Evolutionary conservation across 441 rosid genomes (phyloP), one percentile per base, ranked within the genome.

Genomic region (Populus hybrid): DNA sequence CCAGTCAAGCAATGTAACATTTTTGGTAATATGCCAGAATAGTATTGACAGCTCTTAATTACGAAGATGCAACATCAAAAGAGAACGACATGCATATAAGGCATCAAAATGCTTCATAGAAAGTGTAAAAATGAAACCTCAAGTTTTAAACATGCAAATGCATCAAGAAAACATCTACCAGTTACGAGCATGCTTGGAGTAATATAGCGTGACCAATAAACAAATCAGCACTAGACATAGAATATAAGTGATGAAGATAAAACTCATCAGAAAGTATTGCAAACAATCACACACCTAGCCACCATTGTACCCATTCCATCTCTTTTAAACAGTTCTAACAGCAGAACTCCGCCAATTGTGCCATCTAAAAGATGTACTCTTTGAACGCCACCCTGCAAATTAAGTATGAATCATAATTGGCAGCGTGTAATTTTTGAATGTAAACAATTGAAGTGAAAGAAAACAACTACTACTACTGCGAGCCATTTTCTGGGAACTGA

Each of bases 301-400:
- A 95, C 98, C 99, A 95, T 95, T 64, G 99, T 95, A 77, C 99
- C 99, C 93, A 93, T 88, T 68, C 99, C 99, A 81, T 95, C 99
- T 86, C 99, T 90, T 86, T 94, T 93, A 77, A 95, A 94, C 75
- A 95, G 88, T 83, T 95, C 99, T 83, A 95, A 82, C 74, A 95
- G 83, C 61, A 95, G 83, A 76, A 95, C 98, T 69, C 99, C 99
- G 67, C 94, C 87, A 79, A 92, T 86, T 70, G 98, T 95, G 78
- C 99, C 98, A 86, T 95, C 97, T 78, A 89, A 81, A 83, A 95
- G 90, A 86, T 95, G 98, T 80, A 95, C 99, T 85, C 99, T 91
- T 78, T 92, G 92, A 69, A 95, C 98, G 67, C 99, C 99, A 81
- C 98, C 97, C 97, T 94, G 89, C 79, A 75, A 82, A 78, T 23